phyloP scores from a whole-genome alignment of 1,284 basidiomycete genomes.

The Leccinum pachyderme region DNA sequence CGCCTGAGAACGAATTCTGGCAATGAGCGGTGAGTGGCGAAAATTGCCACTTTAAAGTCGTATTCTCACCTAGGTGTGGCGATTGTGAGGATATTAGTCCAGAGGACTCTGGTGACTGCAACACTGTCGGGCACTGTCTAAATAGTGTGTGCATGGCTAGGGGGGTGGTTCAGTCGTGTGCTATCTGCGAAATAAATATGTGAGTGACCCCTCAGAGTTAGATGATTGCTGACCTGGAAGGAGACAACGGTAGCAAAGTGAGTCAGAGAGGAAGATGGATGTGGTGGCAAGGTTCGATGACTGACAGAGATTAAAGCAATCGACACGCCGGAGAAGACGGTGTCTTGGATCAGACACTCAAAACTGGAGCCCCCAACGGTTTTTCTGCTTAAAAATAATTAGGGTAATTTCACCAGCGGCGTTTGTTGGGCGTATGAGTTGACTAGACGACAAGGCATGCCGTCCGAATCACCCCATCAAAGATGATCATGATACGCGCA shows the following conservation, averaged over 20 bases:
- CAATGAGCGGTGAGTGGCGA: slow-evolving; percentile 2
- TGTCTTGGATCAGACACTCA: not conserved
- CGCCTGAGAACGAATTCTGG: not conserved
- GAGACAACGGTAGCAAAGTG: not conserved
- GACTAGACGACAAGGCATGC: not conserved
- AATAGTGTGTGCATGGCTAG: slow-evolving; percentile 2
- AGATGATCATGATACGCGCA: not conserved
- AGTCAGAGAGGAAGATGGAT: not conserved
- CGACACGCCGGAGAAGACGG: slow-evolving; percentile 1
- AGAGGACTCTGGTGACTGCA: not conserved
- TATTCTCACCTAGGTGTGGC: slow-evolving; percentile 13
- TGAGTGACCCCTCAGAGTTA: not conserved
- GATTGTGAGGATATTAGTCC: not conserved
- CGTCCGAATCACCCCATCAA: not conserved
- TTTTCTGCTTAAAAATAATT: not conserved
- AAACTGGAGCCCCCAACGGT: not conserved
- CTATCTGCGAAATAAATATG: not conserved
- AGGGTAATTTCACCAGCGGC: not conserved
- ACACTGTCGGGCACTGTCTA: slow-evolving; percentile 1
- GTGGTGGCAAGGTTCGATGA: not conserved
- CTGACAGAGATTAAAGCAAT: not conserved
- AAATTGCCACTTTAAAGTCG: not conserved
- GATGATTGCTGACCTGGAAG: not conserved
- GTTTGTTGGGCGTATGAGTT: not conserved
- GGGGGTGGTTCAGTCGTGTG: not conserved